Conservation (phyloP, 768 basidiomycete genomes). For the Tulasnella sp. region DNA sequence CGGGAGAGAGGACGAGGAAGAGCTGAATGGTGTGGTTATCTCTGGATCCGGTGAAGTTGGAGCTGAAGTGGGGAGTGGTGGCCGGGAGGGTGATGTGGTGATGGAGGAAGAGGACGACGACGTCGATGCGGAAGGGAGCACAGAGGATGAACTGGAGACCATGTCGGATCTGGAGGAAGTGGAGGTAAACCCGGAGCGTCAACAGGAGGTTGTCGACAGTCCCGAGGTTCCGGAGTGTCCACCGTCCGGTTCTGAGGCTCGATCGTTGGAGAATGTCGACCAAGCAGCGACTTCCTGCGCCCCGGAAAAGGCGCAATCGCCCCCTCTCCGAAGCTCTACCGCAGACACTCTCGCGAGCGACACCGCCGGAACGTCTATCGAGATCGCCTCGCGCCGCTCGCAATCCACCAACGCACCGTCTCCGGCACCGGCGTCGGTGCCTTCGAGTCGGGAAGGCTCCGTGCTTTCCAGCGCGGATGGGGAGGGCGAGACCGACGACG, state of each 20-base stretch:
- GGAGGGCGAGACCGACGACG: neutral
- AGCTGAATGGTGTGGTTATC: no score
- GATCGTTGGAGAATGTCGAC: neutral
- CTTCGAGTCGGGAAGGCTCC: neutral
- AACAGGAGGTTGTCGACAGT: neutral
- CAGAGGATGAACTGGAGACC: neutral
- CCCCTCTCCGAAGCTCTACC: neutral
- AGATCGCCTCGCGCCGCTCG: neutral
- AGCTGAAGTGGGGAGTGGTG: neutral
- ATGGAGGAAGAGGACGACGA: neutral
- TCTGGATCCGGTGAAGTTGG: neutral
- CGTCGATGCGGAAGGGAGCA: conserved; percentile 6
- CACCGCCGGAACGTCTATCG: neutral
- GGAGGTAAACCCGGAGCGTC: neutral
- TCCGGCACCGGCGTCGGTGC: neutral
- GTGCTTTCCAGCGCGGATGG: neutral
- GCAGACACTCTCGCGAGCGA: neutral
- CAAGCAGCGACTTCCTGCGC: neutral
- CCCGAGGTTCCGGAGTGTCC: neutral
- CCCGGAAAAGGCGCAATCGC: no score
- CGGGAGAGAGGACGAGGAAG: neutral
- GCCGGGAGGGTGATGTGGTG: neutral
- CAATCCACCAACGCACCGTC: neutral
- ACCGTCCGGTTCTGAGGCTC: no score
- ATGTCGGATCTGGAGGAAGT: neutral